phyloP scores from a whole-genome alignment of 1,139 yeast genomes.

The Geotrichum carabidarum region DNA sequence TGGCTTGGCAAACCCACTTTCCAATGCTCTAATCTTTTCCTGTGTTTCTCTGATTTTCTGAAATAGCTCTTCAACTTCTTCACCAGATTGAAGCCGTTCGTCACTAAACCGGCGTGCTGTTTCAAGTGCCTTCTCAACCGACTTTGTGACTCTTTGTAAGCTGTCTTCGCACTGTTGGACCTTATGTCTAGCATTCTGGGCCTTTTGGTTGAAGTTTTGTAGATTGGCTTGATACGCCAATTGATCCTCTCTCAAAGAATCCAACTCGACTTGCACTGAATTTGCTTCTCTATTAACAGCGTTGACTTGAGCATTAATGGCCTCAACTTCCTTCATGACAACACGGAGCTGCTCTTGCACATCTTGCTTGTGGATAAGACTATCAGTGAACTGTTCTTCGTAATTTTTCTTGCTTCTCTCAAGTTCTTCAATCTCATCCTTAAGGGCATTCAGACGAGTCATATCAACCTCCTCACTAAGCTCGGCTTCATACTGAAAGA shows the following conservation, averaged over 20 bases:
- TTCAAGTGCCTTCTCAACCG: neutral
- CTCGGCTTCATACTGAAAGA: slow-evolving; percentile 28
- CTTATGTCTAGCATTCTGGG: neutral
- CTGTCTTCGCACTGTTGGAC: neutral
- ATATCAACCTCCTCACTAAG: slow-evolving; percentile 17
- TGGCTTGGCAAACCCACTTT: neutral
- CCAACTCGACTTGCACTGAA: neutral
- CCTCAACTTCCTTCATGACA: slow-evolving; percentile 22
- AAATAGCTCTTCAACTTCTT: slow-evolving; percentile 4
- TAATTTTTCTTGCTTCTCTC: neutral
- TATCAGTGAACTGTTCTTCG: slow-evolving; percentile 14
- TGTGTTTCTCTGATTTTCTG: slow-evolving; percentile 8
- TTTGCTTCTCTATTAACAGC: neutral
- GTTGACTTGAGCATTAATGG: neutral
- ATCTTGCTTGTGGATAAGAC: slow-evolving; percentile 1
- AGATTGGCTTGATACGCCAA: neutral
- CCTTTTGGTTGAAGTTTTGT: neutral
- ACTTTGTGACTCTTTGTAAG: neutral
- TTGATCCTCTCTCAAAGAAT: neutral
- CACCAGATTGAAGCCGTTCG: slow-evolving; percentile 9
- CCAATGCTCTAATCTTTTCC: neutral
- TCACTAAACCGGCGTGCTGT: neutral
- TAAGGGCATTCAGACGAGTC: slow-evolving; percentile 1
- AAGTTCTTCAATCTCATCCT: slow-evolving; percentile 3
- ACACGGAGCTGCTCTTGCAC: neutral